Conservation (phyloP, 2,329 filamentous ascomycete species). For the Trichoderma breve region DNA sequence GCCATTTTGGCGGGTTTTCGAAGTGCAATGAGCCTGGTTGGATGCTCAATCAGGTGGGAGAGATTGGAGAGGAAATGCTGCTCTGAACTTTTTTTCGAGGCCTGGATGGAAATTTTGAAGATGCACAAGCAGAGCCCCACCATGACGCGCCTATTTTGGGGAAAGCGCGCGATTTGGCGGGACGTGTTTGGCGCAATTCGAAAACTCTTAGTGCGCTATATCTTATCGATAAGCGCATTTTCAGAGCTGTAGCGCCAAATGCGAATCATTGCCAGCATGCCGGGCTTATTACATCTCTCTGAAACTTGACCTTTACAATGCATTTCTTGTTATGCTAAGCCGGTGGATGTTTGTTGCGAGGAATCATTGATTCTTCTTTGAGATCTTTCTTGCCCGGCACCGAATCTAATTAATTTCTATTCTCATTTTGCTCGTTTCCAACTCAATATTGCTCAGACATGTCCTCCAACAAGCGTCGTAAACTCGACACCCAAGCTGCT, state of each 20-base stretch:
- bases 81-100: conserved; percentile 10
- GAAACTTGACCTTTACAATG: not conserved
- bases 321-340: not conserved
- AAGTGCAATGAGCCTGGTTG: conserved; percentile 21
- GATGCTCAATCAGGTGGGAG: conserved; percentile 25
- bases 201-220: conserved; percentile 9
- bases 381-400: rapidly evolving
- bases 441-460: not conserved
- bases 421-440: too few species aligned
- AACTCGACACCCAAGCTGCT: conserved; percentile 32
- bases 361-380: rapidly evolving
- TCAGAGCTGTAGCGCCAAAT: not conserved
- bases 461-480: conserved; percentile 37
- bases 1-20: conserved; percentile 34
- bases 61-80: not conserved
- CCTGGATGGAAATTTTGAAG: conserved; percentile 18
- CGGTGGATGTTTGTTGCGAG: not conserved
- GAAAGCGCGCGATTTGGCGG: conserved; percentile 2
- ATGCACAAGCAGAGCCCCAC: conserved; percentile 16
- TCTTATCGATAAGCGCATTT: conserved; percentile 15
- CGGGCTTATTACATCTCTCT: not conserved
- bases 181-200: conserved; percentile 9
- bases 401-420: not conserved
- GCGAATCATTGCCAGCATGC: not conserved
- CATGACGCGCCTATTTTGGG: conserved; percentile 18